These are phyloP conservation scores for Suhomyces pyralidae DNA, from an alignment of 805 yeast genomes.

Conservation along the genomic window DNA sequence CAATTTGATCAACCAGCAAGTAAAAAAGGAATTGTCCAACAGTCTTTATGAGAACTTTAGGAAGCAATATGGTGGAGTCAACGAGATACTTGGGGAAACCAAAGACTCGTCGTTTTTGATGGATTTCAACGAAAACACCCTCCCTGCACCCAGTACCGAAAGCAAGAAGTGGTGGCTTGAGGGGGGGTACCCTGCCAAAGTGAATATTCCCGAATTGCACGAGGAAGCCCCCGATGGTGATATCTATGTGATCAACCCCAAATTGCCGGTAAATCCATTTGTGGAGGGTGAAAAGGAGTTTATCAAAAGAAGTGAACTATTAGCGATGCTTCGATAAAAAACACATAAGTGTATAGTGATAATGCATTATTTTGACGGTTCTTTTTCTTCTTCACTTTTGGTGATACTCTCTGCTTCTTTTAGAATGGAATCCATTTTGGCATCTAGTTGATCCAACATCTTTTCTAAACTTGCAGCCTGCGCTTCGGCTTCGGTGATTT, in stretches of 20 bases:
- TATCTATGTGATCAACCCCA: constrained; percentile 58
- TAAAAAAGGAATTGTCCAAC: constrained; percentile 52
- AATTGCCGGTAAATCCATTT: constrained; percentile 72
- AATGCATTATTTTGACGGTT: neutral
- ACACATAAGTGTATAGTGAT: too few relatives aligned
- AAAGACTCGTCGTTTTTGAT: constrained; percentile 23
- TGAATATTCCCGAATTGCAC: constrained; percentile 48
- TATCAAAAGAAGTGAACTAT: constrained; percentile 25
- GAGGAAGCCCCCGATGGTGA: constrained; percentile 19
- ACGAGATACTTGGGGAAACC: constrained; percentile 31
- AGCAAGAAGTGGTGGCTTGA: constrained; percentile 88
- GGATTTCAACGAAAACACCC: constrained; percentile 34
- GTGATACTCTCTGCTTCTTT: constrained; percentile 44
- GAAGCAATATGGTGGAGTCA: constrained; percentile 42
- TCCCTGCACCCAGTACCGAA: constrained; percentile 91
- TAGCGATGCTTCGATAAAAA: constrained; percentile 5
- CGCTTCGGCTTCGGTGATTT: constrained; percentile 64
- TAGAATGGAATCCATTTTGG: constrained; percentile 56
- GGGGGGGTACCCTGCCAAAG: constrained; percentile 71
- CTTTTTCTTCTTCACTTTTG: constrained; percentile 1
- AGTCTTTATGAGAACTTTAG: constrained; percentile 57
- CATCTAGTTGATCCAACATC: constrained; percentile 63
- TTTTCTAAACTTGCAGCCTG: constrained; percentile 60
- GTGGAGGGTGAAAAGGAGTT: constrained; percentile 53
- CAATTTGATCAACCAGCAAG: constrained; percentile 60